Conservation (phyloP, 768 basidiomycete genomes). For the Phlegmacium glaucopus region DNA sequence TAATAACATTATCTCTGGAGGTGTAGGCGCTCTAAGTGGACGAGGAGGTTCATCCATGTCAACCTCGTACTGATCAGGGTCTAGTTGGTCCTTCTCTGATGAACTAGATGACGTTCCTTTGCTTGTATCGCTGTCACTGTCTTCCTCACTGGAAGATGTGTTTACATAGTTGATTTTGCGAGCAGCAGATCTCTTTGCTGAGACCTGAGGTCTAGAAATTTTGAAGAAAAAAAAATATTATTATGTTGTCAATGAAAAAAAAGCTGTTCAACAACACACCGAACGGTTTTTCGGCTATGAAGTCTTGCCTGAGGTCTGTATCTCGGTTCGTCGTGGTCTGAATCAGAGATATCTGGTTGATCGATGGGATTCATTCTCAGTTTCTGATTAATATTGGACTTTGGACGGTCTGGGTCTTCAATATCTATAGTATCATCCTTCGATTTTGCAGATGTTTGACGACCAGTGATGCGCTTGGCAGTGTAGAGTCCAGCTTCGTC, state of each 20-base stretch:
- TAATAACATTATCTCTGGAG: not conserved
- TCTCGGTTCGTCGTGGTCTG: conserved; percentile 7
- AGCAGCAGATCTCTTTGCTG: conserved; percentile 10
- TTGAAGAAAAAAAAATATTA: not conserved
- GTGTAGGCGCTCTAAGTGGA: not conserved
- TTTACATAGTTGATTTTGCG: conserved; percentile 6
- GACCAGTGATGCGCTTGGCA: not conserved
- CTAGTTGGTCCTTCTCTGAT: conserved; percentile 10
- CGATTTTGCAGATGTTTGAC: not conserved
- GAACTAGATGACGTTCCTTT: not conserved
- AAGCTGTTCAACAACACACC: not conserved
- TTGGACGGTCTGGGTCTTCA: conserved; percentile 3
- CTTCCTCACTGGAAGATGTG: not conserved
- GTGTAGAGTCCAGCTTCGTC: too few species aligned
- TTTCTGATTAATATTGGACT: conserved; percentile 6
- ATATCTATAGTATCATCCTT: conserved; percentile 1
- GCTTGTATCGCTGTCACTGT: not conserved
- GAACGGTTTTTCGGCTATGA: not conserved
- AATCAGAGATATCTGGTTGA: not conserved
- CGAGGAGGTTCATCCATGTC: conserved; percentile 1
- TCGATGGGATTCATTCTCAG: conserved; percentile 6
- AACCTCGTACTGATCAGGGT: conserved; percentile 7
- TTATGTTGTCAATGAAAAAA: not conserved
- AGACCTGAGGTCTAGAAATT: not conserved
- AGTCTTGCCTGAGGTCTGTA: conserved; percentile 3